phyloP scores from a whole-genome alignment of 2,329 filamentous ascomycete genomes.

The Ophiocordyceps camponoti-saundersi region DNA sequence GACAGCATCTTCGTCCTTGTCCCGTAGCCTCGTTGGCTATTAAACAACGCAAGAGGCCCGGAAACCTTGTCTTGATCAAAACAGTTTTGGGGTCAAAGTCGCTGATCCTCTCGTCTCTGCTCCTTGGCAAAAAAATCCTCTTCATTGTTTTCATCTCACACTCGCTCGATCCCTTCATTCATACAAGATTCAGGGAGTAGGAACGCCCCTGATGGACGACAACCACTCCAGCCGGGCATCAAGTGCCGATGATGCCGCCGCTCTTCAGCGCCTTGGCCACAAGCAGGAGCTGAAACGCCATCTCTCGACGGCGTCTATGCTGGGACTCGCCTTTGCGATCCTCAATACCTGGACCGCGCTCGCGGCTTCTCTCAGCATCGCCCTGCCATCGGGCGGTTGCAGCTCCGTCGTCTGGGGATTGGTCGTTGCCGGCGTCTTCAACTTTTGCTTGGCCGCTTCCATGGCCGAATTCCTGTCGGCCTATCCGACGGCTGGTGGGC shows the following conservation, averaged over 20 bases:
- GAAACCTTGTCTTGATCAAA: no score
- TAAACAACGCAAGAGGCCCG: no score
- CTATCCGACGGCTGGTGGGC: slow-evolving; percentile 40
- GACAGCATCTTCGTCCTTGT: no score
- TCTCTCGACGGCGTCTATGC: slow-evolving; percentile 30
- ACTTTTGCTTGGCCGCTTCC: slow-evolving; percentile 50
- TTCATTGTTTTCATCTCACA: no score
- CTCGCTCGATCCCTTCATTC: no score
- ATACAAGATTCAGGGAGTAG: no score
- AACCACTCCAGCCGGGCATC: not conserved
- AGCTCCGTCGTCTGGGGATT: slow-evolving; percentile 60
- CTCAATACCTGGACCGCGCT: slow-evolving; percentile 33
- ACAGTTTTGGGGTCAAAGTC: no score
- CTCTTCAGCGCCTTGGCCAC: slow-evolving; percentile 26
- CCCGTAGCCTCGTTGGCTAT: no score
- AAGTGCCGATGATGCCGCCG: slow-evolving; percentile 15
- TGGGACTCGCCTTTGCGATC: slow-evolving; percentile 30
- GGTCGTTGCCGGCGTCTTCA: slow-evolving; percentile 44
- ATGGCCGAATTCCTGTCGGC: slow-evolving; percentile 56
- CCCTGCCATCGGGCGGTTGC: slow-evolving; percentile 53
- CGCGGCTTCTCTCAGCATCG: slow-evolving; percentile 26
- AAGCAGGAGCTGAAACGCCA: slow-evolving; percentile 32
- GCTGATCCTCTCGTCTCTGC: no score
- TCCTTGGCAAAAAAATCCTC: no score
- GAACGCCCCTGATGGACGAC: no score